These are phyloP conservation scores for Cutaneotrichosporon curvatum DNA, from an alignment of 1,284 basidiomycete genomes.

Conservation along the genomic window DNA sequence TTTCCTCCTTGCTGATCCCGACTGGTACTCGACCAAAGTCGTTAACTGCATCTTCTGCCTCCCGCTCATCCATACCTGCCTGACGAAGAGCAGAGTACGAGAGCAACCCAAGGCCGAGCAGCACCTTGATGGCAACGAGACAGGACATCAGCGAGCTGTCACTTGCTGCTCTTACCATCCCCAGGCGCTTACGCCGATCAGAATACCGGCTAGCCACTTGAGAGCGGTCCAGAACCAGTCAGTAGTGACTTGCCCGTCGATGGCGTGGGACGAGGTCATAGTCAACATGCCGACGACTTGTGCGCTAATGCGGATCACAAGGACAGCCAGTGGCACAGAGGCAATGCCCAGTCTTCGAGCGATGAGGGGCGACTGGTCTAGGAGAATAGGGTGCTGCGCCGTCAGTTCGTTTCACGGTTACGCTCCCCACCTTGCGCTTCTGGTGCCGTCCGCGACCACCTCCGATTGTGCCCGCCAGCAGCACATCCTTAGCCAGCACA, in stretches of 20 bases:
- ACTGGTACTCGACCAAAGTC: conserved; percentile 78
- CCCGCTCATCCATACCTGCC: conserved; percentile 67
- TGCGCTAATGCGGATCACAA: conserved; percentile 78
- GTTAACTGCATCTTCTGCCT: conserved; percentile 64
- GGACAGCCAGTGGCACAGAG: conserved; percentile 80
- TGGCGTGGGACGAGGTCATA: conserved; percentile 40
- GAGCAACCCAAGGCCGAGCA: conserved; percentile 77
- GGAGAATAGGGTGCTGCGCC: conserved; percentile 62
- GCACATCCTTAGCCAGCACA: conserved; percentile 87
- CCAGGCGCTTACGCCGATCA: conserved; percentile 67
- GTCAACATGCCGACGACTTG: conserved; percentile 66
- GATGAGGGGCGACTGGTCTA: conserved; percentile 92
- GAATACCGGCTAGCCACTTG: conserved; percentile 56
- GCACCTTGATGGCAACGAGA: conserved; percentile 74
- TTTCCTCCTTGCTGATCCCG: conserved; percentile 78
- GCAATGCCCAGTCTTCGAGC: conserved; percentile 90
- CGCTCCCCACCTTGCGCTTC: conserved; percentile 55
- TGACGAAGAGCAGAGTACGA: conserved; percentile 70
- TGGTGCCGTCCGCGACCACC: conserved; percentile 11
- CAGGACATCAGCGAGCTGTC: conserved; percentile 45
- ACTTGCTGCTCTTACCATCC: conserved; percentile 53
- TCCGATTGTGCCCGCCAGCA: conserved; percentile 58
- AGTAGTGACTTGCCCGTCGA: conserved; percentile 16
- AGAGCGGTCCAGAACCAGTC: conserved; percentile 48
- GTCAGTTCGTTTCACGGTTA: neutral